These are phyloP conservation scores for Strobilomyces confusus DNA, from an alignment of 768 basidiomycete species.

Conservation along the genomic window DNA sequence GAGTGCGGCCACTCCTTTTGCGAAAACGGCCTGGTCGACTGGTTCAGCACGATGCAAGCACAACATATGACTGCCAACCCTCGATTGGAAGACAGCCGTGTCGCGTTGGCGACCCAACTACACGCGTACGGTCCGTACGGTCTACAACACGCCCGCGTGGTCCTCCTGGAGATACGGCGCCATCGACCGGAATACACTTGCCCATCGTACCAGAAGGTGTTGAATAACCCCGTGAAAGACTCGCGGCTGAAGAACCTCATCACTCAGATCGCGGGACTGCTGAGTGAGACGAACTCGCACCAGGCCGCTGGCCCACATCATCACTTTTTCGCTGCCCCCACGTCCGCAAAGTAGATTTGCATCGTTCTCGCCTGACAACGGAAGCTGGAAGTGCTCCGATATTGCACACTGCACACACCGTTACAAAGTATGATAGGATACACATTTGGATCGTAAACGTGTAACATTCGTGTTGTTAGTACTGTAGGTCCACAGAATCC, in stretches of 20 bases:
- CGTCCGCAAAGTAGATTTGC: neutral
- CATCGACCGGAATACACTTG: slow-evolving; percentile 57
- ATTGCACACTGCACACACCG: too few species aligned
- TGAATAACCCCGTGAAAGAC: slow-evolving; percentile 51
- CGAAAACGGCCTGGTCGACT: slow-evolving; percentile 53
- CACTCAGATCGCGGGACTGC: slow-evolving; percentile 42
- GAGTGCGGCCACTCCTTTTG: slow-evolving; percentile 74
- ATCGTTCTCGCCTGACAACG: neutral
- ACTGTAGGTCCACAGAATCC: too few species aligned
- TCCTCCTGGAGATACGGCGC: slow-evolving; percentile 24
- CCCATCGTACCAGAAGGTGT: slow-evolving; percentile 59
- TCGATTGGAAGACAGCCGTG: slow-evolving; percentile 35
- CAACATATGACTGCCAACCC: slow-evolving; percentile 50
- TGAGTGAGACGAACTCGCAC: slow-evolving; percentile 45
- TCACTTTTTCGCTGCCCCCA: slow-evolving; percentile 37
- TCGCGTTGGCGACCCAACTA: slow-evolving; percentile 15
- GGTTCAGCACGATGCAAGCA: slow-evolving; percentile 45
- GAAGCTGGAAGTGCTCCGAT: neutral
- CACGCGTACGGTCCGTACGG: slow-evolving; percentile 15
- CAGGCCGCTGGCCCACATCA: neutral
- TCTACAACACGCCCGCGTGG: slow-evolving; percentile 13
- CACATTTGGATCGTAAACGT: too few species aligned
- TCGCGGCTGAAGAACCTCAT: slow-evolving; percentile 60
- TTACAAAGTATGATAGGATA: too few species aligned
- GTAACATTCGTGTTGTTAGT: too few species aligned